Evolutionary conservation across 495 filamentous ascomycete species (phyloP).

Genomic region (Haplographium delicatum): DNA sequence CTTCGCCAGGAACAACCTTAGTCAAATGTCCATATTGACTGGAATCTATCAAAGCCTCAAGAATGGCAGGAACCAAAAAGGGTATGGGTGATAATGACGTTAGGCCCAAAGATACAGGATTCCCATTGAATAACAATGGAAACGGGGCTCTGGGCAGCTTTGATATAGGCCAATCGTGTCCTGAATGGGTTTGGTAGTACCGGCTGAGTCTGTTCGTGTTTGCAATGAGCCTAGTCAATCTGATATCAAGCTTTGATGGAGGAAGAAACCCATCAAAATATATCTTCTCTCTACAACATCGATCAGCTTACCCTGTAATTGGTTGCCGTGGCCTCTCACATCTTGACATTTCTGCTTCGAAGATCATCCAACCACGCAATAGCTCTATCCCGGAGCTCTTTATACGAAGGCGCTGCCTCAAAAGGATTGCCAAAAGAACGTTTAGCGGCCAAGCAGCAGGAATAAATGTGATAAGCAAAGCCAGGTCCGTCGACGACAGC

Average conservation of each 20-base stretch:
- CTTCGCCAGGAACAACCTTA: slow-evolving; percentile 62
- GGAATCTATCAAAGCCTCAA: slow-evolving; percentile 49
- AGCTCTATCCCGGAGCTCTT: slow-evolving; percentile 50
- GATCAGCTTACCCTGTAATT: slow-evolving; percentile 12
- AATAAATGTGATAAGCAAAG: slow-evolving; percentile 65
- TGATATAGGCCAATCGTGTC: neutral
- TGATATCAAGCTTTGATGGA: slow-evolving; percentile 44
- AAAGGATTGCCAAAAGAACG: slow-evolving; percentile 32
- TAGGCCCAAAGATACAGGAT: no score
- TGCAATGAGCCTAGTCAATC: slow-evolving; percentile 46
- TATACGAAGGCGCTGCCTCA: slow-evolving; percentile 56
- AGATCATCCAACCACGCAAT: slow-evolving; percentile 58
- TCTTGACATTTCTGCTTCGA: slow-evolving; percentile 39
- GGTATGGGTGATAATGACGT: slow-evolving; percentile 46
- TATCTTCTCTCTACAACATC: slow-evolving; percentile 47
- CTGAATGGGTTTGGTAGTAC: slow-evolving; percentile 6
- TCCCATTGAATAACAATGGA: no score
- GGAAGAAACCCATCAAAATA: slow-evolving; percentile 79
- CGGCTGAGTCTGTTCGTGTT: slow-evolving; percentile 19
- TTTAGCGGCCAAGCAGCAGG: slow-evolving; percentile 42
- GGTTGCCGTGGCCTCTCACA: slow-evolving; percentile 42
- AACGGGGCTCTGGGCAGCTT: neutral
- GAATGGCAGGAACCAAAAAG: slow-evolving; percentile 64
- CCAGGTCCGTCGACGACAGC: slow-evolving; percentile 73
- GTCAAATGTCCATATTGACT: slow-evolving; percentile 43